Evolutionary conservation across 2,329 filamentous ascomycete genomes (phyloP).

Genomic region (Calycina marina): DNA sequence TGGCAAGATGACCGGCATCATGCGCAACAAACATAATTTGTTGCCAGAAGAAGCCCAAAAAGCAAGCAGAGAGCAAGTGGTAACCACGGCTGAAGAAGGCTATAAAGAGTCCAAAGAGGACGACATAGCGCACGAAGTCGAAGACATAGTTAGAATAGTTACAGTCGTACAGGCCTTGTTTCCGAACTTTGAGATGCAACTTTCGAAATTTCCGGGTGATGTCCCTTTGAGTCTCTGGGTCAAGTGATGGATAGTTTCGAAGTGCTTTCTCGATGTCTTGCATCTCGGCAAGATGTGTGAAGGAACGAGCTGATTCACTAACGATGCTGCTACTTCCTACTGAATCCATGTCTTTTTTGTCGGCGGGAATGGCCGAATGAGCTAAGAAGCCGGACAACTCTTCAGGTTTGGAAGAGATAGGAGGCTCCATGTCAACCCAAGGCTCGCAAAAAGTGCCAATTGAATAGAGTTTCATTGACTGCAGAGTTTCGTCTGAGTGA

Average conservation of each 20-base stretch:
- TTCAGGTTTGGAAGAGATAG: conserved; percentile 56
- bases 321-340: not conserved
- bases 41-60: conserved; percentile 51
- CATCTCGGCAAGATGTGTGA: conserved; percentile 51
- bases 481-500: conserved; percentile 58
- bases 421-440: conserved; percentile 77
- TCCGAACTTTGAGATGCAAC: conserved; percentile 38
- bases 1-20: conserved; percentile 48
- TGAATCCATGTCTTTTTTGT: not conserved
- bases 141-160: conserved; percentile 41
- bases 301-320: not conserved
- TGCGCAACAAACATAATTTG: conserved; percentile 57
- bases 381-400: not conserved
- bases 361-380: not conserved
- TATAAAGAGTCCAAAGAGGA: conserved; percentile 35
- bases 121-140: conserved; percentile 38
- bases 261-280: conserved; percentile 38
- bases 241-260: conserved; percentile 35
- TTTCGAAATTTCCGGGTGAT: conserved; percentile 40
- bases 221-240: conserved; percentile 35
- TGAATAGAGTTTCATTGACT: conserved; percentile 35
- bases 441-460: conserved; percentile 64
- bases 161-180: conserved; percentile 43
- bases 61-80: conserved; percentile 42
- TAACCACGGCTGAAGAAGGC: conserved; percentile 32